phyloP scores from a whole-genome alignment of 345 rosid genomes.

The Gossypium turneri region DNA sequence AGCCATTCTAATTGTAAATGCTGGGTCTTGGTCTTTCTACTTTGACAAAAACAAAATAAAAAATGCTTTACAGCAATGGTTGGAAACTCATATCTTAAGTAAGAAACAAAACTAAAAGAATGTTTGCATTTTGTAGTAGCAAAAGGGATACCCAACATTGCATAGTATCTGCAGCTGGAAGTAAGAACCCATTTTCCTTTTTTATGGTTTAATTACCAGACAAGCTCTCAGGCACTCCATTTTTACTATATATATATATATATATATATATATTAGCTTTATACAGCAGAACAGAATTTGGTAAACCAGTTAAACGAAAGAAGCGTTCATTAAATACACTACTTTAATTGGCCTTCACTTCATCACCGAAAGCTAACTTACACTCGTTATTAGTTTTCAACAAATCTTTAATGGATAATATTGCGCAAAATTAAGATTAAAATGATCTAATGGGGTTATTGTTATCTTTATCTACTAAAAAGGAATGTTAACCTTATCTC shows the following conservation, averaged over 20 bases:
- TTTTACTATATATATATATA: background rate
- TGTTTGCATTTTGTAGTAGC: constrained; percentile 12
- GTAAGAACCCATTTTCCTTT: constrained; percentile 23
- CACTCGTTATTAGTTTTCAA: no score
- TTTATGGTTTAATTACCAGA: constrained; percentile 22
- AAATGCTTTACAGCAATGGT: no score
- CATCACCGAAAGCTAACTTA: background rate
- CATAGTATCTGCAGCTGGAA: constrained; percentile 41
- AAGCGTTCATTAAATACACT: background rate
- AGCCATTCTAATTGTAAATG: no score
- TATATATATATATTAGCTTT: no score
- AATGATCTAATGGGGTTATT: background rate
- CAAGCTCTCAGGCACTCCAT: constrained; percentile 8
- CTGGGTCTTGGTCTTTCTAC: no score
- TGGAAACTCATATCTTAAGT: no score
- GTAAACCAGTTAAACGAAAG: background rate
- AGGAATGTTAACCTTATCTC: background rate
- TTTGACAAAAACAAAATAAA: no score
- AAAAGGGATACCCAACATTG: constrained; percentile 25
- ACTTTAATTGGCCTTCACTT: background rate
- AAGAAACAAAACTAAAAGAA: background rate
- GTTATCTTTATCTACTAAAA: background rate
- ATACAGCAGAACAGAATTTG: background rate
- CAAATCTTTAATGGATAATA: background rate
- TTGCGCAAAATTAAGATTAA: background rate